phyloP scores from a whole-genome alignment of 139 green algal genomes.

The Tetradesmus obliquus region DNA sequence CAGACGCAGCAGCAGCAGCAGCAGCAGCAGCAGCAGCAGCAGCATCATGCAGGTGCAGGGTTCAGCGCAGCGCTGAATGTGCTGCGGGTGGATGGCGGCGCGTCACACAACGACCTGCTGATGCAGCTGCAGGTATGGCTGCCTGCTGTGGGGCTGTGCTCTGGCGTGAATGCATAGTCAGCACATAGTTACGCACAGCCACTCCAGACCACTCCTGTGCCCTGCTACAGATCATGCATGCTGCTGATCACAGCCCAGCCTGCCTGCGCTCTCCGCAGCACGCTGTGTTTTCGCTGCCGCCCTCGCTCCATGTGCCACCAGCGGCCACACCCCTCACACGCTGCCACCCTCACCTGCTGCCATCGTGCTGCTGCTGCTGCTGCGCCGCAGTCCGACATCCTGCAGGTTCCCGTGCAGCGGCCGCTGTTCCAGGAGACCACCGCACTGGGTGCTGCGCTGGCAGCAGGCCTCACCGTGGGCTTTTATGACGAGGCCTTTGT shows the following conservation, averaged over 20 bases:
- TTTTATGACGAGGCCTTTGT: slow-evolving; percentile 81
- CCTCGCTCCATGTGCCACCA: neutral
- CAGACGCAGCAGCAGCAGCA: neutral
- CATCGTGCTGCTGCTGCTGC: neutral
- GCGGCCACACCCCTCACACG: neutral
- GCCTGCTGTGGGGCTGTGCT: neutral
- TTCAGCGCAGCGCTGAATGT: slow-evolving; percentile 48
- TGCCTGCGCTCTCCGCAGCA: too few relatives aligned
- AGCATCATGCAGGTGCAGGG: neutral
- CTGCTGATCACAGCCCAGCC: too few relatives aligned
- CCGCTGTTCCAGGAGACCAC: slow-evolving; percentile 94
- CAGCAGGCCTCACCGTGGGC: slow-evolving; percentile 89
- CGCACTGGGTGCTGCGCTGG: slow-evolving; percentile 89
- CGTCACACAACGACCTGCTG: slow-evolving; percentile 86
- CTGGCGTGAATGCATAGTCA: neutral
- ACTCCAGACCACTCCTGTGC: neutral
- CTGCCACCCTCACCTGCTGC: neutral
- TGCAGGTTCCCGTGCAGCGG: slow-evolving; percentile 84
- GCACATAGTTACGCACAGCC: neutral
- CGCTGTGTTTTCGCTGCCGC: neutral
- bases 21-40: slow-evolving; percentile 5
- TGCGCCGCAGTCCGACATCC: slow-evolving; percentile 69
- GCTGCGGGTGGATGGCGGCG: slow-evolving; percentile 95
- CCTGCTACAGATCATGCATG: neutral
- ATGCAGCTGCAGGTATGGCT: slow-evolving; percentile 92